Evolutionary conservation across 2,329 filamentous ascomycete species (phyloP).

Genomic region (Penicillium palitans): DNA sequence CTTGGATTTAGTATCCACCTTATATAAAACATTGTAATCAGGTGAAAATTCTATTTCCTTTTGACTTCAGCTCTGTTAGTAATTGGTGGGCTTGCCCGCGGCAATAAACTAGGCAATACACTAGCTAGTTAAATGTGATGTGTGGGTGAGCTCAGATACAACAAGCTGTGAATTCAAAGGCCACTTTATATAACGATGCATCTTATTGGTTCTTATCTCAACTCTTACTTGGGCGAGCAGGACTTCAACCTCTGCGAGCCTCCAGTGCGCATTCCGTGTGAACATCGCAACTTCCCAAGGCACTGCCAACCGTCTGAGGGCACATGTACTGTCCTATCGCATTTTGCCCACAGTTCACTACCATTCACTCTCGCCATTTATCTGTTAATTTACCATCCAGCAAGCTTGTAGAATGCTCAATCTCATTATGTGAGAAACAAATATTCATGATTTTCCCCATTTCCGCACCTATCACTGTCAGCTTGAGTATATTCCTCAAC

Average conservation of each 20-base stretch:
- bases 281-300: background rate
- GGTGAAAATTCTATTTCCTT: background rate
- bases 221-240: background rate
- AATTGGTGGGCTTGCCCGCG: no score
- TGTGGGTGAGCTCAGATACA: no score
- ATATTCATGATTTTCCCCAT: constrained; percentile 26
- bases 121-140: no score
- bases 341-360: background rate
- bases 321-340: background rate
- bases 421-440: constrained; percentile 26
- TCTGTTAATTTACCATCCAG: background rate
- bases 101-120: no score
- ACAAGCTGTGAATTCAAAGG: no score
- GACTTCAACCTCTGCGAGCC: background rate
- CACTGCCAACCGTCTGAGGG: background rate
- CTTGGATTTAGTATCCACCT: background rate
- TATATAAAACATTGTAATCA: background rate
- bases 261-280: background rate
- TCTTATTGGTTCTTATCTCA: no score
- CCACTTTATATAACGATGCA: no score
- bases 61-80: background rate
- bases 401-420: constrained; percentile 11
- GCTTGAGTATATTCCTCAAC: background rate
- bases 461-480: constrained; percentile 21
- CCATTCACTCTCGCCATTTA: background rate